phyloP scores from a whole-genome alignment of 2,329 filamentous ascomycete species.

The Eurotiales sp. region DNA sequence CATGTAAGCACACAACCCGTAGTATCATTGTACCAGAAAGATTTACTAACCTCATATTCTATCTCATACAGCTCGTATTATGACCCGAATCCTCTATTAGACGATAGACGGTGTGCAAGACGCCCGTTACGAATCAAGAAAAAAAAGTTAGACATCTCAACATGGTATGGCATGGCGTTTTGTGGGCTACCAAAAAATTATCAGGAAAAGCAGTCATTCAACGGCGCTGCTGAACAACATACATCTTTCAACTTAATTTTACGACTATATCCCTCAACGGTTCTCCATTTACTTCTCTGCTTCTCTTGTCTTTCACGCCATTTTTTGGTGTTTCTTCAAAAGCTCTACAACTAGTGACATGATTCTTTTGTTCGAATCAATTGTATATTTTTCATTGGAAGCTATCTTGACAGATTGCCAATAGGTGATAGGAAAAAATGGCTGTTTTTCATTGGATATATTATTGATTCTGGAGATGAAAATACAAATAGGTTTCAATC shows the following conservation, averaged over 20 bases:
- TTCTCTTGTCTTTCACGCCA: neutral
- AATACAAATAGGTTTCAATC: constrained; percentile 3
- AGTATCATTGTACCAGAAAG: neutral
- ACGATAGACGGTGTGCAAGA: neutral
- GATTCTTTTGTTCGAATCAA: too few relatives aligned
- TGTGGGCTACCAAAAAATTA: neutral
- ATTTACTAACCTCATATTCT: constrained; percentile 8
- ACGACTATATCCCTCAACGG: constrained; percentile 14
- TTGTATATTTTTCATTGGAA: too few relatives aligned
- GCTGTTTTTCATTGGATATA: too few relatives aligned
- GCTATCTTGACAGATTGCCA: too few relatives aligned
- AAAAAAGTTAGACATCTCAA: constrained; percentile 9
- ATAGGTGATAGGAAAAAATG: neutral
- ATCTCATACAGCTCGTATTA: constrained; percentile 37
- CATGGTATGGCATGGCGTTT: constrained; percentile 9
- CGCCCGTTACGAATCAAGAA: constrained; percentile 1
- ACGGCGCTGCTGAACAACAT: constrained; percentile 5
- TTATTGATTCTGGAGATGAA: too few relatives aligned
- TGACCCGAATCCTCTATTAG: constrained; percentile 45
- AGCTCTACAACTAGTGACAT: neutral
- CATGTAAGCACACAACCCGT: constrained; percentile 52
- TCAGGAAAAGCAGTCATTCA: constrained; percentile 10
- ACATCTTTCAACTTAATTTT: constrained; percentile 1
- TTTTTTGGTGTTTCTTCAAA: neutral
- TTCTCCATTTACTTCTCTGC: neutral